A percentile compares a stretch with the other conserved stretches of the same genome.
phyloP scores from a whole-genome alignment of 495 filamentous ascomycete species.

The Trichoderma virens region DNA sequence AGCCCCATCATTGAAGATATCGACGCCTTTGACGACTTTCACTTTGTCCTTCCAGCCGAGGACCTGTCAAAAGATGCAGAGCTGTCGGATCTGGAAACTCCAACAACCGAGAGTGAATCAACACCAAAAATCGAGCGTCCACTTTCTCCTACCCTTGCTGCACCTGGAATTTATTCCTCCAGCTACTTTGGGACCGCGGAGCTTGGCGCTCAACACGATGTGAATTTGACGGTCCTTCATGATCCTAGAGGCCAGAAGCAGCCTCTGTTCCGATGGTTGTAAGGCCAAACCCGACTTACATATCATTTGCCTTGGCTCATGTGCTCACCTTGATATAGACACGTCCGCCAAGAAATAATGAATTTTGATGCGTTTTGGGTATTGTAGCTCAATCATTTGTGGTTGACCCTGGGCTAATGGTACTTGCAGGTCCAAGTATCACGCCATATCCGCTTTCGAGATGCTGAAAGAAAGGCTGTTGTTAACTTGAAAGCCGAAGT shows the following conservation, averaged over 20 bases:
- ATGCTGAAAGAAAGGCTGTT: slow-evolving; percentile 19
- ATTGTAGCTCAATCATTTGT: neutral
- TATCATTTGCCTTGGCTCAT: neutral
- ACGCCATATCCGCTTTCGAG: slow-evolving; percentile 18
- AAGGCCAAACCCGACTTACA: slow-evolving; percentile 1
- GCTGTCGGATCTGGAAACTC: neutral
- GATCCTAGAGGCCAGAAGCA: slow-evolving; percentile 14
- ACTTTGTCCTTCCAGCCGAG: neutral
- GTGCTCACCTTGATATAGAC: slow-evolving; percentile 11
- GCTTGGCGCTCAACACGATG: slow-evolving; percentile 18
- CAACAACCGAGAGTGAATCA: neutral
- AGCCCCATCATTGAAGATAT: neutral
- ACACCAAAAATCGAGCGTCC: neutral
- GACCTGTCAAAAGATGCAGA: neutral
- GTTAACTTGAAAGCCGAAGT: slow-evolving; percentile 19
- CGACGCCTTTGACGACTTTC: neutral
- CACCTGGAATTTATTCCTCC: slow-evolving; percentile 16
- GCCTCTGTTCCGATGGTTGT: slow-evolving; percentile 27
- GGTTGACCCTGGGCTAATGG: neutral
- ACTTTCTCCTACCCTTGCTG: neutral
- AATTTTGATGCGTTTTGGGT: slow-evolving; percentile 22
- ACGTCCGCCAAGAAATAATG: slow-evolving; percentile 22
- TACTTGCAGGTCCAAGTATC: slow-evolving; percentile 15
- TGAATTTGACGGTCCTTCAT: slow-evolving; percentile 18
- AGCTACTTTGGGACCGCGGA: slow-evolving; percentile 23